Evolutionary conservation across 306 rosid genomes (phyloP).

Genomic region (Glycine latifolia): DNA sequence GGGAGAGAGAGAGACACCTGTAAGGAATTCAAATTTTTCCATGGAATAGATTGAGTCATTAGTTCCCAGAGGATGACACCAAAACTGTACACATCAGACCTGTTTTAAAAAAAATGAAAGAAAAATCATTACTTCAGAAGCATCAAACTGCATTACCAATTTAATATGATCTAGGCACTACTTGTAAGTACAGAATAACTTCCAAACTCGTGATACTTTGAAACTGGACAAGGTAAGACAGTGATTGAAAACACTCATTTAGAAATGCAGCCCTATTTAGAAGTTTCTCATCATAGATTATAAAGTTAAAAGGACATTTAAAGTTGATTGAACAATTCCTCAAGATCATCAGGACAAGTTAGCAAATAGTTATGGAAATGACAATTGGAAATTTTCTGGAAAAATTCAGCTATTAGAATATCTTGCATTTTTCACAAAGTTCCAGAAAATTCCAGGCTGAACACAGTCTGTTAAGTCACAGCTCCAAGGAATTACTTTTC

Average conservation of each 20-base stretch:
- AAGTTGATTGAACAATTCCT: slow-evolving; percentile 20
- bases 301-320: background rate
- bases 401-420: background rate
- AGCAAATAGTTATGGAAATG: slow-evolving; percentile 1
- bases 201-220: slow-evolving; percentile 8
- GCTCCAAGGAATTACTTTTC: slow-evolving; percentile 66
- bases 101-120: slow-evolving; percentile 43
- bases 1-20: slow-evolving; percentile 76
- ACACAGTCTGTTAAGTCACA: background rate
- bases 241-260: slow-evolving; percentile 7
- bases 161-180: slow-evolving; percentile 16
- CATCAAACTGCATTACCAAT: slow-evolving; percentile 6
- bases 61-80: slow-evolving; percentile 86
- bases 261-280: background rate
- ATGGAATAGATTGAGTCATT: slow-evolving; percentile 72
- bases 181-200: slow-evolving; percentile 13
- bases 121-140: slow-evolving; percentile 32
- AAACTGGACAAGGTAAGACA: background rate
- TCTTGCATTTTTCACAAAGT: slow-evolving; percentile 21
- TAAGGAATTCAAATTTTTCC: slow-evolving; percentile 67
- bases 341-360: slow-evolving; percentile 15
- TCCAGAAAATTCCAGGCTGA: background rate
- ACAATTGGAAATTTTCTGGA: slow-evolving; percentile 9
- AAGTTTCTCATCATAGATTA: slow-evolving; percentile 2
- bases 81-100: slow-evolving; percentile 80